phyloP scores from a whole-genome alignment of 1,284 basidiomycete species.

The Austropuccinia psidii region DNA sequence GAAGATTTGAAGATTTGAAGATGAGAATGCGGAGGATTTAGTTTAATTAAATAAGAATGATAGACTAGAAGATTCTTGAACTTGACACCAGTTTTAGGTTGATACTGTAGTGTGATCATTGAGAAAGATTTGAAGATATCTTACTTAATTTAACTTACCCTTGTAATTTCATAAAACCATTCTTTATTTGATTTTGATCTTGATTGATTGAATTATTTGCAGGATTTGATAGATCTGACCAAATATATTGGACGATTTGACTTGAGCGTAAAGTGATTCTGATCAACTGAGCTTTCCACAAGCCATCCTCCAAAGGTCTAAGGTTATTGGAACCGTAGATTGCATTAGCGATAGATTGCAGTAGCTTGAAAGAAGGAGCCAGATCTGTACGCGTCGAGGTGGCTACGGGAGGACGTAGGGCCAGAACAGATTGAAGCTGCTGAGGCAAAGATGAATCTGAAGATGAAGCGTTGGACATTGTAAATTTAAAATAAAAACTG shows the following conservation, averaged over 20 bases:
- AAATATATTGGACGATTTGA: slow-evolving; percentile 26
- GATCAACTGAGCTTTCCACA: slow-evolving; percentile 32
- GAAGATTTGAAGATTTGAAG: neutral
- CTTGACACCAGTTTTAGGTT: neutral
- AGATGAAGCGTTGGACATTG: too few species aligned
- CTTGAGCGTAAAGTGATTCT: slow-evolving; percentile 12
- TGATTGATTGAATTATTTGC: slow-evolving; percentile 30
- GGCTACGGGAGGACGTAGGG: slow-evolving; percentile 32
- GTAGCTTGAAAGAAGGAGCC: slow-evolving; percentile 32
- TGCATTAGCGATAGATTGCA: slow-evolving; percentile 19
- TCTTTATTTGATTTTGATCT: slow-evolving; percentile 22
- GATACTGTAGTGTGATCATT: neutral
- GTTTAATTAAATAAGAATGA: neutral
- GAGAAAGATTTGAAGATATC: too few species aligned
- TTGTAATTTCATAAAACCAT: slow-evolving; percentile 34
- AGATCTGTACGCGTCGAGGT: slow-evolving; percentile 35
- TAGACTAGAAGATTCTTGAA: neutral
- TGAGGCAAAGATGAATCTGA: too few species aligned
- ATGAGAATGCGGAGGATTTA: neutral
- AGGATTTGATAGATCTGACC: slow-evolving; percentile 24
- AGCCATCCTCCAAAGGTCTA: slow-evolving; percentile 24
- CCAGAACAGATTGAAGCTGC: slow-evolving; percentile 6
- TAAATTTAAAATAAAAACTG: too few species aligned
- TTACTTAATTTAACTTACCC: slow-evolving; percentile 14
- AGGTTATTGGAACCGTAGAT: slow-evolving; percentile 7